Conservation (phyloP, 2,329 filamentous ascomycete genomes). For the Fusarium staphyleae region DNA sequence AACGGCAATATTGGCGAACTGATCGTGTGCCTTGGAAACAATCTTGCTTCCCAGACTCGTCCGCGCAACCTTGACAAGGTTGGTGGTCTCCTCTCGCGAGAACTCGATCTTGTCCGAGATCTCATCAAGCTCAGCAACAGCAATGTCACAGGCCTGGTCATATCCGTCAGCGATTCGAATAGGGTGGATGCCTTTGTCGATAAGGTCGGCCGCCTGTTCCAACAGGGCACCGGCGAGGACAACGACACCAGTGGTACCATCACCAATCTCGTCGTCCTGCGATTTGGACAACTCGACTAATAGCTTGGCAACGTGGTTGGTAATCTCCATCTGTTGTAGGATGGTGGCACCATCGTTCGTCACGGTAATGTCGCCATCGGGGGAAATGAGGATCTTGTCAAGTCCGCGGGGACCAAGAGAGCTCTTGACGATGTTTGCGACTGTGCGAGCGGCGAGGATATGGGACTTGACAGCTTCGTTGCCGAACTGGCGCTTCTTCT, state of each 20-base stretch:
- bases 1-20: conserved; percentile 96
- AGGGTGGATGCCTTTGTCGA: conserved; percentile 99
- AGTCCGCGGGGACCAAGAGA: conserved; percentile 94
- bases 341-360: conserved; percentile 99
- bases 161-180: conserved; percentile 99
- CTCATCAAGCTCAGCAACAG: conserved; percentile 87
- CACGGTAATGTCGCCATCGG: conserved; percentile 98
- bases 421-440: conserved; percentile 96
- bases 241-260: conserved; percentile 97
- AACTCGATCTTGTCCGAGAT: conserved; percentile 94
- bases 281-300: conserved; percentile 97
- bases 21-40: conserved; percentile 97
- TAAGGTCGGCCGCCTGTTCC: conserved; percentile 95
- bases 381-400: conserved; percentile 98
- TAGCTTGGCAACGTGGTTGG: conserved; percentile 97
- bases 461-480: conserved; percentile 98
- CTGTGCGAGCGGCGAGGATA: conserved; percentile 94
- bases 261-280: conserved; percentile 98
- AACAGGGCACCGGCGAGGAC: conserved; percentile 93
- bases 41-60: conserved; percentile 98
- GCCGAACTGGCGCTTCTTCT: conserved; percentile 95
- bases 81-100: conserved; percentile 77
- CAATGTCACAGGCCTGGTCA: conserved; percentile 96
- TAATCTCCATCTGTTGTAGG: conserved; percentile 97
- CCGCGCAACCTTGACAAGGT: conserved; percentile 92